Evolutionary conservation across 2,329 filamentous ascomycete species (phyloP), one percentile per base, ranked within the genome.

Genomic region (Talaromyces sp.): DNA sequence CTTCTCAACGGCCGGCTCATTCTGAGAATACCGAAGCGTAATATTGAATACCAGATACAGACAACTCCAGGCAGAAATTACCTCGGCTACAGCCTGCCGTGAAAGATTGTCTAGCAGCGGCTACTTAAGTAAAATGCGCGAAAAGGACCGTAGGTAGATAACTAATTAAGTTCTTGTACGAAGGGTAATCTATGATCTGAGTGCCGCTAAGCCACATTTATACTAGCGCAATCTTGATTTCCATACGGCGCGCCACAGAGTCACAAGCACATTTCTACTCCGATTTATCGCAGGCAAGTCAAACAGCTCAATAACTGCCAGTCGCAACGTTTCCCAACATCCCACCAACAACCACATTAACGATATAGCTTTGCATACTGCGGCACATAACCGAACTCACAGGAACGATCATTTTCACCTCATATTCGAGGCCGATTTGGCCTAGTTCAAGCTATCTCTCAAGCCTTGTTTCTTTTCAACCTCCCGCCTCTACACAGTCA

Each of bases 401-500:
- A 25, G 19, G 4, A 4, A 39, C 52, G 52, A 37, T 19, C 52
- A 22, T 39, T 39, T 25, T 15, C 7, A 37, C n/a, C 52, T 37
- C 52, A 37, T 56, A 56, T 8, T 37, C 33, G 19, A 56, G 52
- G 52, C 52, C 52, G 10, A 15, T 39, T 39, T 25, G 52, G 52
- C 52, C 33, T 37, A 33, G 0, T 58, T 22, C 13, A 25, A 39
- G 35, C 59, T 41, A n/a, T n/a, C 27, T 35, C 22, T 22, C n/a
- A 47, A 15, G 33, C 25, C 31, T 54, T 45, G 47, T 11, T 19
- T 62, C 22, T 62, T 8, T 33, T 52, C 15, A 33, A 52, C 49
- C 49, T 33, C 49, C 43, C 9, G 15, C 27, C 39, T 43, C 15
- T 45, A 27, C 19, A 15, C 27, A 25, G 25, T 49, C 71, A 72